Conservation (phyloP, 1,284 basidiomycete genomes). For the Cryptococcus neoformans region DNA sequence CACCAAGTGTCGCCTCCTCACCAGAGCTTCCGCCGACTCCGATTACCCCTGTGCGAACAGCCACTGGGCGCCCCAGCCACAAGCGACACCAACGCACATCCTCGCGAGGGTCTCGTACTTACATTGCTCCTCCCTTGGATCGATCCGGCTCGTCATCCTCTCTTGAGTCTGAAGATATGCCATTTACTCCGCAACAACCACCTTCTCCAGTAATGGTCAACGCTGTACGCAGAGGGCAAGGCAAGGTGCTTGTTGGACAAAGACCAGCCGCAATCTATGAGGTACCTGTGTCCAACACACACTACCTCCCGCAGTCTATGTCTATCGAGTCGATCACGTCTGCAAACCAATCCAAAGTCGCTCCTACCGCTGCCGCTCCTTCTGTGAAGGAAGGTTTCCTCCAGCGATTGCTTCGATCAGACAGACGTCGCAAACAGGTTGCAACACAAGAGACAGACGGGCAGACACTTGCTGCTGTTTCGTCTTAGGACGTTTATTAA, state of each 20-base stretch:
- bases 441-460: constrained; percentile 28
- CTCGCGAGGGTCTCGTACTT: constrained; percentile 23
- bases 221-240: not conserved
- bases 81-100: constrained; percentile 25
- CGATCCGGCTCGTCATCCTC: constrained; percentile 48
- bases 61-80: constrained; percentile 4
- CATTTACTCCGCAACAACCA: constrained; percentile 30
- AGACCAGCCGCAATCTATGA: constrained; percentile 29
- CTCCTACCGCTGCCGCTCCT: constrained; percentile 7
- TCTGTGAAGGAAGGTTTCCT: constrained; percentile 24
- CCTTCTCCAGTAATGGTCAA: constrained; percentile 12
- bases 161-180: constrained; percentile 43
- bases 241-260: constrained; percentile 3
- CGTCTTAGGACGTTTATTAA: constrained; percentile 26
- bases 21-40: constrained; percentile 32
- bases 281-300: constrained; percentile 9
- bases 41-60: constrained; percentile 29
- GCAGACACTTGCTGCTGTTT: constrained; percentile 24
- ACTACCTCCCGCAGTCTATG: constrained; percentile 22
- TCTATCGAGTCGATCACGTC: constrained; percentile 12
- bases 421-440: constrained; percentile 16
- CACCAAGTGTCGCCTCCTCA: constrained; percentile 24
- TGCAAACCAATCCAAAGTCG: constrained; percentile 4
- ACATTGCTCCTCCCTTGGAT: constrained; percentile 44
- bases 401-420: constrained; percentile 27